Evolutionary conservation across 805 yeast species (phyloP), one percentile per base, ranked within the genome.

Genomic region (baker's yeast (Saccharomyces cerevisiae)): DNA sequence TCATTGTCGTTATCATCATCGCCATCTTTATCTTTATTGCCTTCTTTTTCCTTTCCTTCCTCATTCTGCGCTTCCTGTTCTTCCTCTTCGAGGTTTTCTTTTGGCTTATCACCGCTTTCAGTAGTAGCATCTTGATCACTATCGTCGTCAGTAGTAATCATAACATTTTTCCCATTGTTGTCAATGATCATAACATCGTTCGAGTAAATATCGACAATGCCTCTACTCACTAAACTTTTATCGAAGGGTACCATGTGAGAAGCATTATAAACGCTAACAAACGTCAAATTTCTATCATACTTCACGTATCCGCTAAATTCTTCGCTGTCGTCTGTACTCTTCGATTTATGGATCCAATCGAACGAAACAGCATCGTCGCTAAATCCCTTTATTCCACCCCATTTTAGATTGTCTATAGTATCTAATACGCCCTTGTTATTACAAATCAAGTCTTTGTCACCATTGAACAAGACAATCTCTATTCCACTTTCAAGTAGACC

Each of bases 241-340:
- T 91, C 97, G 59, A 80, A 84, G 1, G 98, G 96, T 27, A 90
- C 94, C 98, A 94, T 92, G 66, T 94, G 98, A 3, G 96, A 85
- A 0, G 96, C 82, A 61, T 88, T 81, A 66, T 71, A 80, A 1
- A 92, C 81, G 54, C 82, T 81, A 31, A 87, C 82, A 66, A 85
- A 86, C 0, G 96, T 85, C 63, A 92, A 73, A 64, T 89, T 88
- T 58, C 88, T 76, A 49, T 83, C 91, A 61, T 56, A 81, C 78
- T 67, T 70, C 47, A 77, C 68, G 22, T 61, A 55, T 4, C 85
- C 85, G 1, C 75, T 76, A 1, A 60, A 48, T n/a, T 59, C 61
- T 55, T 66, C 78, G 4, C 73, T 73, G n/a, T 76, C 52, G 9
- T 53, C 50, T 4, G 51, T 29, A 46, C 55, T 56, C 2, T 29